phyloP scores from a whole-genome alignment of 1,284 basidiomycete species.

The Mrakiaceae sp. region DNA sequence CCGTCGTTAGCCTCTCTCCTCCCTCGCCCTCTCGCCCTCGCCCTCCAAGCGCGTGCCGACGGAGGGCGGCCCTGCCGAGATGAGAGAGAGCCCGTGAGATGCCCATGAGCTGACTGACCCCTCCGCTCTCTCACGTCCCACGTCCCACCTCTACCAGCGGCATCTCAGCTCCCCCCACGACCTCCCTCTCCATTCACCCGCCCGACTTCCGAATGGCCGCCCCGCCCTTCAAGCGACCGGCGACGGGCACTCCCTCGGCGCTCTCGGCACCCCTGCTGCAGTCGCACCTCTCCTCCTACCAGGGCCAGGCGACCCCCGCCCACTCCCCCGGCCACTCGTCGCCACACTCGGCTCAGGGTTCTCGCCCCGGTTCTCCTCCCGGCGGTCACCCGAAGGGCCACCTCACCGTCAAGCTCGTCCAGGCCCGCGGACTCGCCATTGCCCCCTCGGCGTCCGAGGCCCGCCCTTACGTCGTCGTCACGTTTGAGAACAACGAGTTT shows the following conservation, averaged over 20 bases:
- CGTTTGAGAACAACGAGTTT: constrained; percentile 99
- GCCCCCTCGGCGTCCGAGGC: constrained; percentile 42
- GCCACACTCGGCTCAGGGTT: constrained; percentile 2
- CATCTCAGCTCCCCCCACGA: constrained; percentile 50
- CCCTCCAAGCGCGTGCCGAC: no score
- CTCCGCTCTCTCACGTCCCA: constrained; percentile 22
- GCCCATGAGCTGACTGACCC: not conserved
- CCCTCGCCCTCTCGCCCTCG: not conserved
- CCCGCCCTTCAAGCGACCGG: constrained; percentile 9
- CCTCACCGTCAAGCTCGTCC: constrained; percentile 91
- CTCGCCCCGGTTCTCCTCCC: constrained; percentile 4
- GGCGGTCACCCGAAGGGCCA: constrained; percentile 47
- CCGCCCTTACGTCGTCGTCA: constrained; percentile 89
- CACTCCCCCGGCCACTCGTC: constrained; percentile 15
- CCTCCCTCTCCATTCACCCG: constrained; percentile 62
- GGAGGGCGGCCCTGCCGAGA: no score
- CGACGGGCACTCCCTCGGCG: constrained; percentile 29
- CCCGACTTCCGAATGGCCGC: constrained; percentile 58
- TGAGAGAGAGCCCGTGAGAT: no score
- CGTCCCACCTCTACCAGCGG: not conserved
- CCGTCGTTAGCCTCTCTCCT: not conserved
- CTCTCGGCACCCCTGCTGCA: constrained; percentile 28
- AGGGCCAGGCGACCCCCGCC: no score
- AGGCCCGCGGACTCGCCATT: constrained; percentile 75
- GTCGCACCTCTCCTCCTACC: constrained; percentile 19